Base-by-base conservation (phyloP, 345 rosid species). In the Sonneratia caseolaris region DNA sequence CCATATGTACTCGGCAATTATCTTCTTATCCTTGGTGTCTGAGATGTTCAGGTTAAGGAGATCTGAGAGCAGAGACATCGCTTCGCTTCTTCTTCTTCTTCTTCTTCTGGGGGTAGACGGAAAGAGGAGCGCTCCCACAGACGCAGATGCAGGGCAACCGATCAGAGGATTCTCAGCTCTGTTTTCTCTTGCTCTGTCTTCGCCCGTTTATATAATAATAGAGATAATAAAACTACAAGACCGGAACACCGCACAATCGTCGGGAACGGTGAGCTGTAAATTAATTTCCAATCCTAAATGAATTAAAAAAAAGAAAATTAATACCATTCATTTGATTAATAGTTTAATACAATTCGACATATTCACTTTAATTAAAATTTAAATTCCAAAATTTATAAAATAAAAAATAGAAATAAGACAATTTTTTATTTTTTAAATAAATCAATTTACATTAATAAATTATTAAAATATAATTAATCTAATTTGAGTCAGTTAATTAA, bases 1-100 rank as follows among this genome's bases (percentile, higher is more conserved):
- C 70, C 70, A 68, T 68, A 68, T 68, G 37, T 68, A 68, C 53
- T 68, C 70, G 37, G 70, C 70, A 13, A 68, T 68, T 36, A 68
- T 68, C 70, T 68, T 68, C 70, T 68, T 68, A 15, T 68, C 55
- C 2, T 55, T 68, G 70, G 56, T 22, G 19, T 42, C 70, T 5
- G 70, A 68, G 70, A 68, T 55, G 53, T 38, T 16, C 19, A 68
- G 55, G 56, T 68, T 68, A 10, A 42, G 14, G 70, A 68, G 70
- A 68, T 68, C 70, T 45, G 55, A 21, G 55, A 68, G 70, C 36
- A 37, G 55, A 37, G 70, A n/a, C 70, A 68, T 68, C n/a, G 5
- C 35, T 4, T 18, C 32, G 32, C 49, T 7, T 42, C 70, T 40
- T 67, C 49, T 10, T 68, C 70, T 43, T 40, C 70, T 27, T 6